These are phyloP conservation scores for Blastobotrys peoriensis DNA, from an alignment of 805 yeast species.

Conservation along the genomic window DNA sequence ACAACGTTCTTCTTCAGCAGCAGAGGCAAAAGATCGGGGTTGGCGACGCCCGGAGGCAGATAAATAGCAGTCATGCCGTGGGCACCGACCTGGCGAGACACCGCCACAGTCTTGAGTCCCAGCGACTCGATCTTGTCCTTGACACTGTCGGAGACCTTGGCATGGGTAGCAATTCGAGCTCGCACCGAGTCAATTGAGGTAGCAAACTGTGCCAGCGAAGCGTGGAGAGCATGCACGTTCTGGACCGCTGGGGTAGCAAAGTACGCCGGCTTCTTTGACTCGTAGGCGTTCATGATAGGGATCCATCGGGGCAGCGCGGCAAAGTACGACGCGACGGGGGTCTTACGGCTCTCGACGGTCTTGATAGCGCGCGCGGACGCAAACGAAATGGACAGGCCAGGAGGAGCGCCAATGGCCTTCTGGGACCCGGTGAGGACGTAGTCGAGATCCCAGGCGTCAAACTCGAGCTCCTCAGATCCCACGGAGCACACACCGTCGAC, in stretches of 20 bases:
- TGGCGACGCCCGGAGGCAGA: slow-evolving; percentile 68
- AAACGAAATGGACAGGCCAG: slow-evolving; percentile 77
- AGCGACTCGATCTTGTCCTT: slow-evolving; percentile 50
- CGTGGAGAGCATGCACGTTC: slow-evolving; percentile 72
- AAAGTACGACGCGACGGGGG: slow-evolving; percentile 46
- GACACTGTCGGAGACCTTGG: slow-evolving; percentile 54
- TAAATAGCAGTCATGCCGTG: slow-evolving; percentile 83
- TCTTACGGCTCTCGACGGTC: slow-evolving; percentile 46
- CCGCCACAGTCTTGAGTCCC: slow-evolving; percentile 69
- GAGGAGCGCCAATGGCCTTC: slow-evolving; percentile 91
- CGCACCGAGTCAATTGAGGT: slow-evolving; percentile 41
- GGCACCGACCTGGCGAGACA: slow-evolving; percentile 57
- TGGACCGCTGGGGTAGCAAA: slow-evolving; percentile 98
- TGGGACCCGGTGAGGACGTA: slow-evolving; percentile 88
- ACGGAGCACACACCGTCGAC: slow-evolving; percentile 96
- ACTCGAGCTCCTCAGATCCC: slow-evolving; percentile 80
- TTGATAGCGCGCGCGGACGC: slow-evolving; percentile 73
- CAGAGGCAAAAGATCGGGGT: slow-evolving; percentile 53
- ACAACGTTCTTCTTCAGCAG: slow-evolving; percentile 62
- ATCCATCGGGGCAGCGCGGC: slow-evolving; percentile 78
- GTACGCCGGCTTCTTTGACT: slow-evolving; percentile 70
- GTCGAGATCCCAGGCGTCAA: slow-evolving; percentile 87
- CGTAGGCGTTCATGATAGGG: slow-evolving; percentile 84
- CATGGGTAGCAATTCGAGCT: slow-evolving; percentile 58
- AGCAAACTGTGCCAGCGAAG: slow-evolving; percentile 64